A percentile compares a stretch with the other conserved stretches of the same genome.
Evolutionary conservation across 192 early-diverging fungal genomes (phyloP).

Genomic region (Borealophlyctis nickersoniae): DNA sequence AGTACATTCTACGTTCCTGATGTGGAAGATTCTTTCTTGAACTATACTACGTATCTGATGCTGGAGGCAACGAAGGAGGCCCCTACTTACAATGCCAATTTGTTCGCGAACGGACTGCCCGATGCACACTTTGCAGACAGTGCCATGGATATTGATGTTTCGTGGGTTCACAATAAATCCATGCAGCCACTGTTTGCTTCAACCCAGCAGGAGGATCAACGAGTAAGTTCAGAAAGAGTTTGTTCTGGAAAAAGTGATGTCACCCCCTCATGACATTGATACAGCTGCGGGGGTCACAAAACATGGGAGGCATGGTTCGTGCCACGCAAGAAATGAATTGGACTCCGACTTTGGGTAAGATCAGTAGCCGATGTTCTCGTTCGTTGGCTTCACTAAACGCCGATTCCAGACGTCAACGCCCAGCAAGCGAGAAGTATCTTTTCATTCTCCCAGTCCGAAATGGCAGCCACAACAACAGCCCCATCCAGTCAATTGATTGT

Average conservation of each 20-base stretch:
- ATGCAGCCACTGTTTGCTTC: slow-evolving; percentile 67
- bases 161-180: slow-evolving; percentile 45
- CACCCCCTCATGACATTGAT: too few relatives aligned
- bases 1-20: slow-evolving; percentile 56
- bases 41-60: slow-evolving; percentile 57
- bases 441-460: slow-evolving; percentile 24
- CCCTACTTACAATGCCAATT: slow-evolving; percentile 52
- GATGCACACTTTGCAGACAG: slow-evolving; percentile 63
- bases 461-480: too few relatives aligned
- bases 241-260: too few relatives aligned
- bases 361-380: neutral
- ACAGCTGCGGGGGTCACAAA: slow-evolving; percentile 11
- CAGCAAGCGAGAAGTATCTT: slow-evolving; percentile 23
- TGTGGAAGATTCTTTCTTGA: slow-evolving; percentile 60
- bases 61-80: slow-evolving; percentile 58
- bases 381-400: too few relatives aligned
- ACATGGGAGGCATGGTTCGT: slow-evolving; percentile 20
- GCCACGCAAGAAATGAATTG: slow-evolving; percentile 40
- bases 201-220: slow-evolving; percentile 38
- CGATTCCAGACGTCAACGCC: slow-evolving; percentile 25
- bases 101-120: slow-evolving; percentile 60
- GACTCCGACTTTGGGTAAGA: slow-evolving; percentile 31
- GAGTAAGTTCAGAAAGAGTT: too few relatives aligned
- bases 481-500: too few relatives aligned
- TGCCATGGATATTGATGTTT: slow-evolving; percentile 58